Base-by-base conservation (phyloP, 495 filamentous ascomycete genomes). In the Daldinia childiae region DNA sequence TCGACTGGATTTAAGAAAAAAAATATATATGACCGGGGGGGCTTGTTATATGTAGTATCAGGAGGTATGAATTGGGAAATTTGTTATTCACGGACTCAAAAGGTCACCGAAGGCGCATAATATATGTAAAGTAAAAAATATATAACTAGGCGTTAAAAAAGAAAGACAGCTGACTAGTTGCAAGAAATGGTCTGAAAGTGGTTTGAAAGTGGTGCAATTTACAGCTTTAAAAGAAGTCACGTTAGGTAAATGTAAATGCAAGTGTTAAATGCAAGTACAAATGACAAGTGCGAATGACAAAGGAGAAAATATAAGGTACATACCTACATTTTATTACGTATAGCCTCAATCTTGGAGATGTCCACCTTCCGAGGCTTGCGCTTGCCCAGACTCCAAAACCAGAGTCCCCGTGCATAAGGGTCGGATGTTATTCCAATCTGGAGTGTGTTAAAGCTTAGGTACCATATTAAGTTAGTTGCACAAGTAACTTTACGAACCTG, bases 1-100 rank as follows among this genome's bases (percentile, higher is more conserved):
- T 62, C 26, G 48, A 55, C 56, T 58, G n/a, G 15, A 72, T 45
- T 58, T 34, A 14, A 36, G 29, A 58, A 39, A 50, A 56, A 6
- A 29, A 6, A 59, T 3, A 29, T 4, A 59, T 51, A 62, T 59
- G 55, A 68, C 59, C 32, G 21, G 58, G 58, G 58, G 41, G 6
- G 17, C 3, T 48, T 48, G 14, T 5, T 55, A 30, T 51, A 41
- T 21, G 48, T 36, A 65, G 26, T 15, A 67, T 54, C 55, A 64
- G 38, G n/a, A 36, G 34, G 63, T 48, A 72, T 55, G 50, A 7
- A 48, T 61, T 60, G 29, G 54, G 64, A 66, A 38, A 48, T 50
- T 48, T 39, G 48, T 24, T 64, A 64, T 55, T 55, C 17, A 17
- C 6, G 27, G 26, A 66, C 55, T 54, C 50, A 58, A 30, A 64